Base-by-base conservation (phyloP, 1,284 basidiomycete species). In the Ustilago cynodontis region DNA sequence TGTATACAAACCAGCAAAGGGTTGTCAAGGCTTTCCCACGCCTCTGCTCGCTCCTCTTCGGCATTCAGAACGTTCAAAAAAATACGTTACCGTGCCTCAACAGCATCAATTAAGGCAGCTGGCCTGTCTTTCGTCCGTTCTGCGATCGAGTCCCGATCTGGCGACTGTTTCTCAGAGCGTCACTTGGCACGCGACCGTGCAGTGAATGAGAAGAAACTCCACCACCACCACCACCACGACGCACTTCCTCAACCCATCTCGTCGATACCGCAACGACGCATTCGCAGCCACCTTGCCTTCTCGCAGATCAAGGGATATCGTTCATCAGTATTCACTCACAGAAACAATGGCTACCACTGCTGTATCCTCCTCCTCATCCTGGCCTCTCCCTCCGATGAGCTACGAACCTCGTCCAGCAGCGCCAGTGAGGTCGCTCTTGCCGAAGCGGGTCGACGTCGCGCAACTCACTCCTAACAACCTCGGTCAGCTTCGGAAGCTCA, bases 381-480 rank as follows among this genome's bases (percentile, higher is more conserved):
- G 68, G 70, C 67, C 74, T 31, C 60, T 71, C 45, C 78, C 78
- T 24, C 76, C 78, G 31, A 71, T 67, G 69, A 74, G 59, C 59
- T 80, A 80, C 62, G 72, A 69, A 49, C 62, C 78, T 50, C 60
- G 78, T 35, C 53, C 62, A 18, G 64, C 75, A 1, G 78, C 75
- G 14, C 76, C 78, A 16, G 66, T 80, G 16, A 53, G 76, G 10
- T 65, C 72, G 1, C 50, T 59, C 18, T 45, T 77, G 20, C 71
- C 77, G 3, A 70, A 77, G 52, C 47, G 65, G 28, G 59, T 83
- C 51, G 79, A 68, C 31, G 55, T 84, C 11, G 73, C 82, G 6
- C 77, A 80, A 35, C 62, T 84, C 18, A 86, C 84, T 35, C 78
- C 72, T 18, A 86, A 86, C 76, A 86, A 86, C 52, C 66, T 86